phyloP scores from a whole-genome alignment of 2,329 filamentous ascomycete species.

The Colletotrichum sp. region DNA sequence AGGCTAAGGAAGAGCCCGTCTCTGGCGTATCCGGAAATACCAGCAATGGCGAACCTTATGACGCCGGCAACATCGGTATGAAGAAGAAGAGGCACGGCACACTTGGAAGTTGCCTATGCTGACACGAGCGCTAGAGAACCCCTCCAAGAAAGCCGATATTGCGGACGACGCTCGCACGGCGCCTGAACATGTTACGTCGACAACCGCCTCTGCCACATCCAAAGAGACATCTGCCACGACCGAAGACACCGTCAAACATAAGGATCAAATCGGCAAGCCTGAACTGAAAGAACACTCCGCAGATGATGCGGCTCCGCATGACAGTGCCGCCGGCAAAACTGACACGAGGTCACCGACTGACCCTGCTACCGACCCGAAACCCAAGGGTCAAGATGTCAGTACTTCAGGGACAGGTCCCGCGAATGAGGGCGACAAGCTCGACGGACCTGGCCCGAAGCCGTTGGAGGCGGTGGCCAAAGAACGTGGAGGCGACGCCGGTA shows the following conservation, averaged over 20 bases:
- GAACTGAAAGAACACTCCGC: conserved; percentile 25
- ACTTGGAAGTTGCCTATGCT: background rate
- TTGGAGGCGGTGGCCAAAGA: conserved; percentile 39
- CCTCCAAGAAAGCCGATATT: background rate
- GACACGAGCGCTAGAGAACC: background rate
- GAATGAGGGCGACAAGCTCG: conserved; percentile 37
- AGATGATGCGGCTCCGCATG: conserved; percentile 9
- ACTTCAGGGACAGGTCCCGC: conserved; percentile 35
- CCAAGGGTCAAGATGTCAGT: conserved; percentile 38
- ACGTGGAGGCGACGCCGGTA: conserved; percentile 36
- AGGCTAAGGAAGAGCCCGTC: conserved; percentile 65
- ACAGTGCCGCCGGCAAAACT: conserved; percentile 35
- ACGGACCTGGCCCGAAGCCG: conserved; percentile 49
- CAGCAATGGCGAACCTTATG: conserved; percentile 73
- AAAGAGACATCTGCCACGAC: background rate
- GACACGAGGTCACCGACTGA: conserved; percentile 44
- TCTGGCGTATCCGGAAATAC: conserved; percentile 74
- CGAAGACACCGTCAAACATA: background rate
- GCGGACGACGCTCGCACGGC: background rate
- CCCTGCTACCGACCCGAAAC: conserved; percentile 35
- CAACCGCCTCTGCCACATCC: background rate
- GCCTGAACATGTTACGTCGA: background rate
- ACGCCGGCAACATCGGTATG: conserved; percentile 75
- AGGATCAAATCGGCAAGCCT: conserved; percentile 25
- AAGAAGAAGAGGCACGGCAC: background rate